phyloP scores from a whole-genome alignment of 441 rosid genomes.

The Manihot esculenta region DNA sequence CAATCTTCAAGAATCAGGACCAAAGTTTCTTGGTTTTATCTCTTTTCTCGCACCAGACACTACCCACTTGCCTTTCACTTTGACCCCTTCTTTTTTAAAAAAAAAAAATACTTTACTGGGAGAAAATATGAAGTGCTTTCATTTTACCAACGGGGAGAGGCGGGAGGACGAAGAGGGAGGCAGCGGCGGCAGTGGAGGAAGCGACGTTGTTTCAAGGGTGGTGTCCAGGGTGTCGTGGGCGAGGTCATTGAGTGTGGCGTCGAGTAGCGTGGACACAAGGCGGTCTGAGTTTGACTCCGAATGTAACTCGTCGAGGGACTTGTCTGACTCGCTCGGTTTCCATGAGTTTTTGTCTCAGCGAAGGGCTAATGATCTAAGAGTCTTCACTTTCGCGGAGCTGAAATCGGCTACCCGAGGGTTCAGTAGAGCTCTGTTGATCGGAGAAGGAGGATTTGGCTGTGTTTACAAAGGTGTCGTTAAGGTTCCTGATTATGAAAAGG shows the following conservation, averaged over 20 bases:
- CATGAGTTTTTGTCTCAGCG: constrained; percentile 53
- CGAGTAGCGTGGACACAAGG: constrained; percentile 60
- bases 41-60: too few relatives aligned
- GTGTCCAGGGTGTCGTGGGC: constrained; percentile 79
- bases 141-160: constrained; percentile 71
- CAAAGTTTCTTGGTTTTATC: not conserved
- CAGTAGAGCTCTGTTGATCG: constrained; percentile 66
- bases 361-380: constrained; percentile 67
- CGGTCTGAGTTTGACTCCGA: constrained; percentile 81
- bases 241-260: constrained; percentile 83
- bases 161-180: constrained; percentile 32
- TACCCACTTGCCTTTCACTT: not conserved
- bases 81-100: too few relatives aligned
- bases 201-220: constrained; percentile 42
- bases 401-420: constrained; percentile 72
- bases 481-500: constrained; percentile 42
- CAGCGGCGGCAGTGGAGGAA: constrained; percentile 32
- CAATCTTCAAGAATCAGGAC: not conserved
- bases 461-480: constrained; percentile 77
- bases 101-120: too few relatives aligned
- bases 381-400: constrained; percentile 60
- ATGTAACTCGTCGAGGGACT: constrained; percentile 49
- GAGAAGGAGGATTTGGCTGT: constrained; percentile 94
- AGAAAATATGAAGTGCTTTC: constrained; percentile 76
- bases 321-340: constrained; percentile 52